A percentile compares a stretch with the other conserved stretches of the same genome.
These are phyloP conservation scores for Hyaloscypha bicolor DNA, from an alignment of 495 filamentous ascomycete species.

Conservation along the genomic window DNA sequence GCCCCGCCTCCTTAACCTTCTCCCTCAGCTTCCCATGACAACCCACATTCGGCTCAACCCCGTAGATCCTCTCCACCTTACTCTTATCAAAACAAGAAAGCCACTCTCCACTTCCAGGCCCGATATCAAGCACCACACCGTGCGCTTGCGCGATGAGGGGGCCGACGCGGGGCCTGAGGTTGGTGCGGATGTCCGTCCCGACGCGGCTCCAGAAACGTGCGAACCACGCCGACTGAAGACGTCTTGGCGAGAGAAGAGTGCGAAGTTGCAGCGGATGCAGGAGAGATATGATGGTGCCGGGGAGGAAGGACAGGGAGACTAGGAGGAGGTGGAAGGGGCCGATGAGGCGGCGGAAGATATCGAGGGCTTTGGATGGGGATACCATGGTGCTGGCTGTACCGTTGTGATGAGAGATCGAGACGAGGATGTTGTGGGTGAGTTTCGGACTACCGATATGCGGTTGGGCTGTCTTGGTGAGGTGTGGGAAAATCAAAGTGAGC, in stretches of 20 bases:
- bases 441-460: background rate
- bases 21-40: constrained; percentile 54
- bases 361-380: background rate
- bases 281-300: constrained; percentile 33
- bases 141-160: constrained; percentile 41
- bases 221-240: constrained; percentile 50
- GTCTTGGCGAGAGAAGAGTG: constrained; percentile 37
- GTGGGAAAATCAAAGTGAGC: background rate
- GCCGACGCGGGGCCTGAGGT: constrained; percentile 35
- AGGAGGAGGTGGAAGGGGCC: constrained; percentile 44
- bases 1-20: constrained; percentile 48
- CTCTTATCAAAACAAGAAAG: constrained; percentile 38
- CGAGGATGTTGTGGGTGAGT: background rate
- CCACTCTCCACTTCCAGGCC: constrained; percentile 52
- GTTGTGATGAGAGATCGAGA: background rate
- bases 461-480: background rate
- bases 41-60: constrained; percentile 64
- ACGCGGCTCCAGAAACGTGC: constrained; percentile 46
- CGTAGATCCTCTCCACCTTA: constrained; percentile 59
- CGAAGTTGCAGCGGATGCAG: constrained; percentile 29
- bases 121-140: constrained; percentile 41
- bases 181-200: constrained; percentile 41
- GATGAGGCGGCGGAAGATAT: constrained; percentile 14
- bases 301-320: constrained; percentile 34
- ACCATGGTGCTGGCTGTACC: background rate